Conservation (phyloP, 2,329 filamentous ascomycete species). For the Calonectria montana region DNA sequence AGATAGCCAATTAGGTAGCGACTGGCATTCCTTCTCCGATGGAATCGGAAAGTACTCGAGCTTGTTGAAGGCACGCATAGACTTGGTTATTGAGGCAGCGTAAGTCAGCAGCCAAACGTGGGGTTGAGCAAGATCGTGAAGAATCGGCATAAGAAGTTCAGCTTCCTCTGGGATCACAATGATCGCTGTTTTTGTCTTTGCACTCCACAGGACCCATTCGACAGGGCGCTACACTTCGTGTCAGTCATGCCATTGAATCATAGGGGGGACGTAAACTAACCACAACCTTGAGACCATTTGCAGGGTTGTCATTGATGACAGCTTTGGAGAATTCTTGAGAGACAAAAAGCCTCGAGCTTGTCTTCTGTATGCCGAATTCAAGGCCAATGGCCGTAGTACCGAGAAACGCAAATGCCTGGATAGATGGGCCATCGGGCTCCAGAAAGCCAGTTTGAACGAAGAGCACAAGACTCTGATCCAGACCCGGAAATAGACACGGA, state of each 20-base stretch:
- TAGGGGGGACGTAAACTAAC: background rate
- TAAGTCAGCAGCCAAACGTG: conserved; percentile 61
- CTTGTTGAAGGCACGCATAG: conserved; percentile 69
- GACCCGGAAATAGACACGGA: conserved; percentile 55
- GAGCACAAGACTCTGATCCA: conserved; percentile 58
- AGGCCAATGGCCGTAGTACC: conserved; percentile 48
- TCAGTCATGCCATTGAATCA: background rate
- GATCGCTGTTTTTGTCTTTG: conserved; percentile 58
- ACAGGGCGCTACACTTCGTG: conserved; percentile 55
- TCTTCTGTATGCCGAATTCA: conserved; percentile 44
- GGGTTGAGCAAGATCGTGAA: conserved; percentile 45
- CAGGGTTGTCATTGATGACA: background rate
- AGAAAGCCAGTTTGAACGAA: background rate
- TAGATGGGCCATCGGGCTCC: conserved; percentile 28
- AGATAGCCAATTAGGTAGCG: conserved; percentile 62
- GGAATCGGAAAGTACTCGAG: conserved; percentile 67
- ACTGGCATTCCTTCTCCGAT: conserved; percentile 50
- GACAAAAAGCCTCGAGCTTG: conserved; percentile 42
- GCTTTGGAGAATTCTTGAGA: conserved; percentile 41
- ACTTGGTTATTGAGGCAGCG: conserved; percentile 67
- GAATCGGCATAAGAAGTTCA: conserved; percentile 61
- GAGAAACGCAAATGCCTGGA: conserved; percentile 51
- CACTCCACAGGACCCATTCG: conserved; percentile 72
- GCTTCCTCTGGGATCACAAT: conserved; percentile 74
- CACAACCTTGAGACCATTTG: background rate